phyloP scores from a whole-genome alignment of 495 filamentous ascomycete genomes.

The Bryoglossum gracile region DNA sequence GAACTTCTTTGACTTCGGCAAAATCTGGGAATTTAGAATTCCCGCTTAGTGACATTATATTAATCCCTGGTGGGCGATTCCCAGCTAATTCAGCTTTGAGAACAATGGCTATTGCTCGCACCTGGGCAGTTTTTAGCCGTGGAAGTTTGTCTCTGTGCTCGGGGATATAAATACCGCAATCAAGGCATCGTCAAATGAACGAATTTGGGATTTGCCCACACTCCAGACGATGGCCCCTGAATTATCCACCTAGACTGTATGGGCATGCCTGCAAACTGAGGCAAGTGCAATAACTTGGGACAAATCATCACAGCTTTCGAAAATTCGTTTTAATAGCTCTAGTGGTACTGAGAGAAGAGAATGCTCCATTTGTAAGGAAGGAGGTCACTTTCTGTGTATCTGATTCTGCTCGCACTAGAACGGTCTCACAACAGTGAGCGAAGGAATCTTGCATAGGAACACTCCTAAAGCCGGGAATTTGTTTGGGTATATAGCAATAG shows the following conservation, averaged over 20 bases:
- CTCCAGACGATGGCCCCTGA: conserved; percentile 16
- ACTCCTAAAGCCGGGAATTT: no score
- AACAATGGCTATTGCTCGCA: conserved; percentile 10
- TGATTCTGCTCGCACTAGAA: no score
- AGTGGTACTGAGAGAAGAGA: conserved; percentile 2
- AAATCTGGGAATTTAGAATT: conserved; percentile 5
- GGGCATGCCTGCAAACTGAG: conserved; percentile 5
- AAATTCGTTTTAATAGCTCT: conserved; percentile 6
- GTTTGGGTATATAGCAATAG: no score
- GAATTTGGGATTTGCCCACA: conserved; percentile 6
- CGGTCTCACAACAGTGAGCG: no score
- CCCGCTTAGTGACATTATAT: conserved; percentile 7
- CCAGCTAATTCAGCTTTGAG: conserved; percentile 3
- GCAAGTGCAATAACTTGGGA: conserved; percentile 10
- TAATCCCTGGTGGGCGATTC: conserved; percentile 2
- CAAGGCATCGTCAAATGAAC: conserved; percentile 16
- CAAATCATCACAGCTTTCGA: conserved; percentile 8
- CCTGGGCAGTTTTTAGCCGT: conserved; percentile 1
- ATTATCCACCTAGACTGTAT: conserved; percentile 6
- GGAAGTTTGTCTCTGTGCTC: neutral
- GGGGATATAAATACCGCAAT: conserved; percentile 11
- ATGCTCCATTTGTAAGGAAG: no score
- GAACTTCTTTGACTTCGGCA: conserved; percentile 11
- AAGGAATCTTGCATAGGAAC: no score
- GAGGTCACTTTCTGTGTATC: no score